A percentile compares a stretch with the other conserved stretches of the same genome.
These are phyloP conservation scores for Neltuma alba DNA, from an alignment of 306 rosid genomes.

Conservation along the genomic window DNA sequence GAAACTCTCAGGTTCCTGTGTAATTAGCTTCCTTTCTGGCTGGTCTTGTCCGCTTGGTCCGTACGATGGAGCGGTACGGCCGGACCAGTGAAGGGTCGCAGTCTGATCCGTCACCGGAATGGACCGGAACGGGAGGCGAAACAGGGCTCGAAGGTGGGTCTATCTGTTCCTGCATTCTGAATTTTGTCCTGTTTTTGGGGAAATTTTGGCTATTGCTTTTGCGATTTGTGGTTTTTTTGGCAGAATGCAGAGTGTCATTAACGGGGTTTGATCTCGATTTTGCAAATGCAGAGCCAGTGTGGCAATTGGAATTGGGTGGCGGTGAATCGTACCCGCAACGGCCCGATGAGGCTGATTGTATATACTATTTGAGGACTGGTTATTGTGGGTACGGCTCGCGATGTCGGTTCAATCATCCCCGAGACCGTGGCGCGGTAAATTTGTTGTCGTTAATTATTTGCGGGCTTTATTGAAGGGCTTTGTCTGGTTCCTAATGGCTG, in stretches of 20 bases:
- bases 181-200: conserved; percentile 18
- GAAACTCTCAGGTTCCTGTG: conserved; percentile 22
- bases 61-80: conserved; percentile 94
- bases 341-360: conserved; percentile 91
- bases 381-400: conserved; percentile 89
- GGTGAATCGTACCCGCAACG: conserved; percentile 90
- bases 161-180: conserved; percentile 52
- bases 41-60: conserved; percentile 45
- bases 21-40: conserved; percentile 32
- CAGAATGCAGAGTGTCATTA: conserved; percentile 45
- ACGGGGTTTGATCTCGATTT: conserved; percentile 53
- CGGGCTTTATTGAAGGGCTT: conserved; percentile 39
- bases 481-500: conserved; percentile 17
- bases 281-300: conserved; percentile 67
- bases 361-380: conserved; percentile 80
- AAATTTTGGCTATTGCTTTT: conserved; percentile 28
- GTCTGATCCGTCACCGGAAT: conserved; percentile 89
- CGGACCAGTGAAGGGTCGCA: conserved; percentile 69
- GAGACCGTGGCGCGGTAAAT: conserved; percentile 78
- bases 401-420: conserved; percentile 99
- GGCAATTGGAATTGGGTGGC: conserved; percentile 65
- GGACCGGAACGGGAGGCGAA: conserved; percentile 63
- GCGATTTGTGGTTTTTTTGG: conserved; percentile 47
- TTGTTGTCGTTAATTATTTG: conserved; percentile 16
- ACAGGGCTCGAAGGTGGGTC: conserved; percentile 62